These are phyloP conservation scores for Stygiomarasmius scandens DNA, from an alignment of 1,284 basidiomycete genomes.

Conservation along the genomic window DNA sequence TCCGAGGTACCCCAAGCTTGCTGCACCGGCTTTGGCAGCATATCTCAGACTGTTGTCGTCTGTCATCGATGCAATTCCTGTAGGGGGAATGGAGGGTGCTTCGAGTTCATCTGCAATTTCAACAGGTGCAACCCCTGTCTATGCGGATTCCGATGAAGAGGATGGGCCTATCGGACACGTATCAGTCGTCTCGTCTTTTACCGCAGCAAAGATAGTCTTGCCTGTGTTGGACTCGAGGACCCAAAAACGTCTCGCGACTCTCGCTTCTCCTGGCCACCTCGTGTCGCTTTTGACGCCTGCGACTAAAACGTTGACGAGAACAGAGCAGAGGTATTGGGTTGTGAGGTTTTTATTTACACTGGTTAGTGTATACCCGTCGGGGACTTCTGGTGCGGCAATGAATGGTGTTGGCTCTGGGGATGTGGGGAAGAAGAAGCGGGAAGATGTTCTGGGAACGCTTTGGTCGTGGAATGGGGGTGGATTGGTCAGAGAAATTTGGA, in stretches of 20 bases:
- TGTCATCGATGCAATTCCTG: slow-evolving; percentile 58
- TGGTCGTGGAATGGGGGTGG: slow-evolving; percentile 11
- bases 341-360: slow-evolving; percentile 59
- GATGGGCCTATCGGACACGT: slow-evolving; percentile 30
- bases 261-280: slow-evolving; percentile 55
- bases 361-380: slow-evolving; percentile 57
- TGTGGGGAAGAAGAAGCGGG: not conserved
- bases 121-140: slow-evolving; percentile 17
- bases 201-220: slow-evolving; percentile 24
- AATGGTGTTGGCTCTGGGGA: no score
- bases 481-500: slow-evolving; percentile 16
- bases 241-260: slow-evolving; percentile 51
- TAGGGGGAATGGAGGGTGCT: slow-evolving; percentile 49
- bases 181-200: slow-evolving; percentile 41
- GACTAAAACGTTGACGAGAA: slow-evolving; percentile 37
- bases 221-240: slow-evolving; percentile 59
- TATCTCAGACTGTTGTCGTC: slow-evolving; percentile 58
- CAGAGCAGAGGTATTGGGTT: slow-evolving; percentile 40
- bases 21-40: slow-evolving; percentile 45
- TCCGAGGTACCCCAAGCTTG: slow-evolving; percentile 43
- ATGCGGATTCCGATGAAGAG: slow-evolving; percentile 41
- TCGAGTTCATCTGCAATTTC: slow-evolving; percentile 28
- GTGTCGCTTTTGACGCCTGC: slow-evolving; percentile 45
- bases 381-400: not conserved
- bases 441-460: slow-evolving; percentile 2